Base-by-base conservation (phyloP, 495 filamentous ascomycete species). In the Evernia prunastri region DNA sequence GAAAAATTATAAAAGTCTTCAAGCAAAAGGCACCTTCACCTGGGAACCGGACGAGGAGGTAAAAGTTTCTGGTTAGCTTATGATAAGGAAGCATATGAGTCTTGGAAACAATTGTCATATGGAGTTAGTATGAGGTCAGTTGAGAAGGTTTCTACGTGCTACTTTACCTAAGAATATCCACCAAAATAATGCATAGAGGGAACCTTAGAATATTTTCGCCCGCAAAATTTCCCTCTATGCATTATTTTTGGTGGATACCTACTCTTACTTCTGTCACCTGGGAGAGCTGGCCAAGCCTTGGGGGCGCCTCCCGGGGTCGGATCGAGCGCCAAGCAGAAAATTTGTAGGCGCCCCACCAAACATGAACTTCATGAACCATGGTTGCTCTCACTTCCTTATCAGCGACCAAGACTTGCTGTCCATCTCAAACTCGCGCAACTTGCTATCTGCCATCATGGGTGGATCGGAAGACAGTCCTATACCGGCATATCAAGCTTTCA, bases 401-500 rank as follows among this genome's bases (percentile, higher is more conserved):
- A 9, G 18, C 23, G 42, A 23, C 42, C 17, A 8, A 45, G 25
- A 8, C 36, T 11, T 1, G 4, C 36, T 39, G 13, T 25, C 45
- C 23, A 23, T 49, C 23, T 45, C 20, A 49, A 7, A 47, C 7
- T 9, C n/a, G 20, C 1, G 20, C 9, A 47, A 5, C 20, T 47
- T 10, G 43, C 43, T 45, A 45, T 45, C 33, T 27, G 15, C 53
- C 10, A 40, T 57, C 35, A 58, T 62, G 58, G 1, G 23, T 60
- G 40, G 47, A 23, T n/a, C 23, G 17, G 23, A 9, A 13, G 25
- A 29, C 10, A 31, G n/a, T 35, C 39, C 40, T 35, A 27, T 45
- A 5, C 40, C 80, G 0, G 80, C 80, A 9, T 82, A 82, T 59
- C 77, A 80, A 3, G 75, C 80, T 0, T 76, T 74, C 12, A 66